A percentile compares a stretch with the other conserved stretches of the same genome.
phyloP scores from a whole-genome alignment of 75 land plant genomes.

The Ceratopteris richardii region DNA sequence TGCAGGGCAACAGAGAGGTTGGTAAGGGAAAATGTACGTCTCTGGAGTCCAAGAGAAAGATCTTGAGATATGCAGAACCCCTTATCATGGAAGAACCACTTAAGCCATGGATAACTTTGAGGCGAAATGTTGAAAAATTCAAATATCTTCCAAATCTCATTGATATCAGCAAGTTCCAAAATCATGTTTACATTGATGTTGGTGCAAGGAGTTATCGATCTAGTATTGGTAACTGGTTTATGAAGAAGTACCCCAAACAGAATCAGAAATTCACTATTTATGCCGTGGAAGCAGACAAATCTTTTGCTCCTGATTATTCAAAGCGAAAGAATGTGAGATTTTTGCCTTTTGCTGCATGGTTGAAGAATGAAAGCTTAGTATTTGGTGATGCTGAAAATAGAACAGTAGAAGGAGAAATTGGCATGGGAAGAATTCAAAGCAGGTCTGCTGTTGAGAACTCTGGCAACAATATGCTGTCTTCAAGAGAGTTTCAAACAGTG shows the following conservation, averaged over 20 bases:
- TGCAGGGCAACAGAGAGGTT: not conserved
- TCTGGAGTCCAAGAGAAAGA: slow-evolving; percentile 21
- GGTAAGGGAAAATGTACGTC: slow-evolving; percentile 26
- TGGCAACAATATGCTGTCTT: not conserved
- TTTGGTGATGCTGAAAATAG: slow-evolving; percentile 48
- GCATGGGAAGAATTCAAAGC: slow-evolving; percentile 46
- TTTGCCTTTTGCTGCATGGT: slow-evolving; percentile 78
- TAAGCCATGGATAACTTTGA: slow-evolving; percentile 83
- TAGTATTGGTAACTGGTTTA: slow-evolving; percentile 87
- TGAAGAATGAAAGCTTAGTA: slow-evolving; percentile 56
- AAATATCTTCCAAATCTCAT: slow-evolving; percentile 54
- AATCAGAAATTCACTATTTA: slow-evolving; percentile 53
- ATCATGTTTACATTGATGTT: slow-evolving; percentile 67
- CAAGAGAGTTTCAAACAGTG: slow-evolving; percentile 22
- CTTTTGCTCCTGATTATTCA: slow-evolving; percentile 48
- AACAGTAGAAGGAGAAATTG: slow-evolving; percentile 14
- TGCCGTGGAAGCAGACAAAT: slow-evolving; percentile 73
- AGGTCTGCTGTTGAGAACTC: not conserved
- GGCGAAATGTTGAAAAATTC: slow-evolving; percentile 49
- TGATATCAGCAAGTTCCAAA: slow-evolving; percentile 43
- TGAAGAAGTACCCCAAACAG: slow-evolving; percentile 73
- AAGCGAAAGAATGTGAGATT: slow-evolving; percentile 42
- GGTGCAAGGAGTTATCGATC: slow-evolving; percentile 79
- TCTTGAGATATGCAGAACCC: slow-evolving; percentile 50
- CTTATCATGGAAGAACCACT: slow-evolving; percentile 66